Percentiles rank a stretch among this genome's conserved stretches.
Evolutionary conservation across 345 rosid genomes (phyloP).

Genomic region (Eutrema heterophyllum): DNA sequence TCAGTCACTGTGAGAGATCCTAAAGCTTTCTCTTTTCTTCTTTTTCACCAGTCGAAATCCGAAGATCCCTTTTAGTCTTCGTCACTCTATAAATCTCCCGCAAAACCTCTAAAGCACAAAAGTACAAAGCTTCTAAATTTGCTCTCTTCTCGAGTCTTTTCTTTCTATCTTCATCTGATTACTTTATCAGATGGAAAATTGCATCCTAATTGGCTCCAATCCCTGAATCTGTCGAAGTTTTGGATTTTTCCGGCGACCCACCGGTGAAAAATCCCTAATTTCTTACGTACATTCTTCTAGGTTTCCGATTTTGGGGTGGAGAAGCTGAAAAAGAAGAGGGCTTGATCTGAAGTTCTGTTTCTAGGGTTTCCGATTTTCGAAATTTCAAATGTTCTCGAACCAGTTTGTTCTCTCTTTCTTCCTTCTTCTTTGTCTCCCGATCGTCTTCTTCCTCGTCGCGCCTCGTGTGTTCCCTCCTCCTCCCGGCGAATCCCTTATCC

Average conservation of each 20-base stretch:
- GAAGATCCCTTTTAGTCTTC: background rate
- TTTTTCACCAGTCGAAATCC: background rate
- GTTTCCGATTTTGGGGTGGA: too few relatives aligned
- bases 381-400: background rate
- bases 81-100: background rate
- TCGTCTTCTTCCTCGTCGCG: constrained; percentile 7
- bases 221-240: background rate
- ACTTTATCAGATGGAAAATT: background rate
- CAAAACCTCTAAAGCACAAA: background rate
- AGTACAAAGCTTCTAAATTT: background rate
- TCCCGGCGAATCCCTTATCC: background rate
- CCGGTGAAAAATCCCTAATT: background rate
- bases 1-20: background rate
- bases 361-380: background rate
- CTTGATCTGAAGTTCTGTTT: background rate
- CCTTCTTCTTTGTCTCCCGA: background rate
- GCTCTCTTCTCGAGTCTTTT: too few relatives aligned
- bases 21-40: background rate
- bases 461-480: constrained; percentile 1
- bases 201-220: background rate
- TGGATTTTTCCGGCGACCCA: background rate
- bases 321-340: background rate
- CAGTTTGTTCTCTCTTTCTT: background rate
- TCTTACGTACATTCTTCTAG: background rate
- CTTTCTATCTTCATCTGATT: background rate